Evolutionary conservation across 805 yeast genomes (phyloP).

Genomic region (Ogataea pilisensis): DNA sequence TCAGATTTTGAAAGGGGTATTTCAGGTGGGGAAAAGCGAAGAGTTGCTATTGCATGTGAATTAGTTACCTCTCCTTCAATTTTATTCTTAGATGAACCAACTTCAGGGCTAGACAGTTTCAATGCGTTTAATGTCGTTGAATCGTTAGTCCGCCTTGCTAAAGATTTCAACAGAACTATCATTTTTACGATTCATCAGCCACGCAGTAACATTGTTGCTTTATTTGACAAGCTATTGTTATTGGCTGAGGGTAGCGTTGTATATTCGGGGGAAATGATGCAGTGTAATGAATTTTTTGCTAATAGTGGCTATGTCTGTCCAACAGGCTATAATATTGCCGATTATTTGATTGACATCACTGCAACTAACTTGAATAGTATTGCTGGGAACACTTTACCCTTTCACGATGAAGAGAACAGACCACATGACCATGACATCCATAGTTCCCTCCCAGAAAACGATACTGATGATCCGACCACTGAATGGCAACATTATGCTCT

Average conservation of each 20-base stretch:
- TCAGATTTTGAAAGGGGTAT: constrained; percentile 88
- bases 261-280: constrained; percentile 80
- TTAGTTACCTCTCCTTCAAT: constrained; percentile 84
- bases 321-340: constrained; percentile 87
- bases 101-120: constrained; percentile 92
- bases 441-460: constrained; percentile 19
- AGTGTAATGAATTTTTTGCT: constrained; percentile 71
- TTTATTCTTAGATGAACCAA: constrained; percentile 84
- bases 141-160: constrained; percentile 72
- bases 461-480: constrained; percentile 51
- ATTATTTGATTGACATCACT: constrained; percentile 86
- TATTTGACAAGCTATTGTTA: constrained; percentile 78
- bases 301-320: constrained; percentile 81
- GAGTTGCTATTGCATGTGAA: constrained; percentile 93
- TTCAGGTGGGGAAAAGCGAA: constrained; percentile 87
- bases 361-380: constrained; percentile 36
- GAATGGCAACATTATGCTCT: constrained; percentile 87
- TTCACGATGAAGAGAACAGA: constrained; percentile 14
- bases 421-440: constrained; percentile 29
- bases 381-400: not conserved
- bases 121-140: constrained; percentile 92
- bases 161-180: constrained; percentile 79
- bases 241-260: constrained; percentile 82
- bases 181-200: constrained; percentile 97
- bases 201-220: constrained; percentile 87